Evolutionary conservation across 345 rosid species (phyloP).

Genomic region (Dipteronia dyeriana): DNA sequence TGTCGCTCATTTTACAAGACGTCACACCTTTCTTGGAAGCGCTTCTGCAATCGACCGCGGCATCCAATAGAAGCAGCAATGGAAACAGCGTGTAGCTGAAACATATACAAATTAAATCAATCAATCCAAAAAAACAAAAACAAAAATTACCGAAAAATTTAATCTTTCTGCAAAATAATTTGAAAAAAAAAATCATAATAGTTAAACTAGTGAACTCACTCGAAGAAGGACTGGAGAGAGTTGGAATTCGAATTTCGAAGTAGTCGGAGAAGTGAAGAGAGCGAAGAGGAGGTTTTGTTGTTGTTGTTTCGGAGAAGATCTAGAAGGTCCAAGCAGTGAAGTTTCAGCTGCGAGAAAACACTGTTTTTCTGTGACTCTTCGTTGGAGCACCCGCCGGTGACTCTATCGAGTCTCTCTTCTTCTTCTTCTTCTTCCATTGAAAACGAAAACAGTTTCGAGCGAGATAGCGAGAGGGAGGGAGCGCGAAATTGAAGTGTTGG

Average conservation of each 20-base stretch:
- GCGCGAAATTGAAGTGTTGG: slow-evolving; percentile 8
- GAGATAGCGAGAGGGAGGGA: background rate
- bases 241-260: slow-evolving; percentile 53
- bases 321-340: slow-evolving; percentile 65
- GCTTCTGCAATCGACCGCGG: slow-evolving; percentile 63
- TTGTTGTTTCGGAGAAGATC: slow-evolving; percentile 62
- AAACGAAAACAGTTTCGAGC: background rate
- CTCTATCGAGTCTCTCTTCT: slow-evolving; percentile 24
- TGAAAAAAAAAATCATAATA: background rate
- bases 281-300: slow-evolving; percentile 37
- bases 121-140: background rate
- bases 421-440: slow-evolving; percentile 15
- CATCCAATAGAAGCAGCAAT: slow-evolving; percentile 76
- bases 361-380: slow-evolving; percentile 33
- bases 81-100: slow-evolving; percentile 85
- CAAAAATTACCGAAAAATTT: background rate
- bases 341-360: slow-evolving; percentile 51
- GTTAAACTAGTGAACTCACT: slow-evolving; percentile 36
- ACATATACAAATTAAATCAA: slow-evolving; percentile 8
- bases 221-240: slow-evolving; percentile 74
- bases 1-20: slow-evolving; percentile 61
- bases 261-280: slow-evolving; percentile 50
- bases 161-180: background rate
- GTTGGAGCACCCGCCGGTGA: slow-evolving; percentile 30
- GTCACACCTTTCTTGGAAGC: slow-evolving; percentile 24